A percentile compares a stretch with the other conserved stretches of the same genome.
phyloP scores from a whole-genome alignment of 108 stramenopile species.

The Conticribra guillardii region DNA sequence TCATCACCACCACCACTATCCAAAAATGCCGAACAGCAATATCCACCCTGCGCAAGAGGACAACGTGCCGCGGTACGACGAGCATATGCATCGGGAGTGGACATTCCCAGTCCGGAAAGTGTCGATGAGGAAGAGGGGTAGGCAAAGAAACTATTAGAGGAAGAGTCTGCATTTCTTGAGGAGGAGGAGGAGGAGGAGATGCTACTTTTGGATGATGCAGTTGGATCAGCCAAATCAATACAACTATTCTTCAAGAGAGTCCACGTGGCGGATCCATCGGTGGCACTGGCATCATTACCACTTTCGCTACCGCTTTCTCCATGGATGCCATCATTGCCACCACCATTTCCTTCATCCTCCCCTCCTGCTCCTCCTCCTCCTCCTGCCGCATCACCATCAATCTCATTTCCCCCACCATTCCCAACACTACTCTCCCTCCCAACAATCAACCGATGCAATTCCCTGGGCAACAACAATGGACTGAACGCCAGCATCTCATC shows the following conservation, averaged over 20 bases:
- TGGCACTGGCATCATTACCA: neutral
- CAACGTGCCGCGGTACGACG: conserved; percentile 28
- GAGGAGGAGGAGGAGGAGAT: neutral
- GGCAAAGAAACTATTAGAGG: neutral
- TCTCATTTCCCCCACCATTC: conserved; percentile 8
- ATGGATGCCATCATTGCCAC: neutral
- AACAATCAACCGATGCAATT: conserved; percentile 43
- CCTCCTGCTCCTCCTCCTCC: too few species aligned
- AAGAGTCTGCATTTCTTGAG: neutral
- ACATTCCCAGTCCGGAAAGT: conserved; percentile 1
- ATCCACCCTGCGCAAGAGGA: conserved; percentile 46
- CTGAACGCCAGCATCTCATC: conserved; percentile 36
- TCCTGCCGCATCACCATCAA: conserved; percentile 1
- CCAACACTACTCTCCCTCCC: conserved; percentile 11
- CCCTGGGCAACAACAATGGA: conserved; percentile 42
- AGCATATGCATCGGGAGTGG: conserved; percentile 11
- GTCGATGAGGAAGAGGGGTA: conserved; percentile 18
- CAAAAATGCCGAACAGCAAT: conserved; percentile 46
- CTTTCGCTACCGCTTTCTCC: neutral
- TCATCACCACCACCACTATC: neutral
- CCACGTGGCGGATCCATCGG: conserved; percentile 19
- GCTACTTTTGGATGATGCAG: neutral
- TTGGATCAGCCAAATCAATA: conserved; percentile 25
- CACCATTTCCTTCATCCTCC: neutral
- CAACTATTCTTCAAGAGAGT: conserved; percentile 37